These are phyloP conservation scores for Phytophthora cactorum DNA, from an alignment of 352 stramenopile species.

Conservation along the genomic window DNA sequence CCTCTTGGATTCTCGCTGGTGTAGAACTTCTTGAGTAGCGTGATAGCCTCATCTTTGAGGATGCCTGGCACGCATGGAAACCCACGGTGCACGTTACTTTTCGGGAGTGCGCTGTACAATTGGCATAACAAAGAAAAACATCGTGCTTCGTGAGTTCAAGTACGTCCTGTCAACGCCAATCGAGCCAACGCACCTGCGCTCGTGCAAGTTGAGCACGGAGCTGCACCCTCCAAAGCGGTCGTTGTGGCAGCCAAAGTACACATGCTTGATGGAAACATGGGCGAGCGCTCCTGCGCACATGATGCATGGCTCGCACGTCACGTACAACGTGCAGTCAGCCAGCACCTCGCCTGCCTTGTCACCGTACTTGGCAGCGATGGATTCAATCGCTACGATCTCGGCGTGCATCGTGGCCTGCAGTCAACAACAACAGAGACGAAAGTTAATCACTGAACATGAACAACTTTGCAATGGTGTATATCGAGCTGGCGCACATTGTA, in stretches of 20 bases:
- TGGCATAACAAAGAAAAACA: background rate
- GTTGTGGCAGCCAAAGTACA: conserved; percentile 93
- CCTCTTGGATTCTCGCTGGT: conserved; percentile 88
- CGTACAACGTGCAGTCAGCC: conserved; percentile 74
- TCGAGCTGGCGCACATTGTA: conserved; percentile 65
- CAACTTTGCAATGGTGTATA: background rate
- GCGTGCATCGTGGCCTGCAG: conserved; percentile 88
- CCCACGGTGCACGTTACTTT: conserved; percentile 53
- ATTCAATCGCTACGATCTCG: conserved; percentile 91
- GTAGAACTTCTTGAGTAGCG: conserved; percentile 90
- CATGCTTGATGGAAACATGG: conserved; percentile 71
- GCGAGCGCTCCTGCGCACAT: conserved; percentile 93
- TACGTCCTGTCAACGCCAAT: background rate
- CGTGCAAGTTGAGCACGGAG: conserved; percentile 88
- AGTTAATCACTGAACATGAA: background rate
- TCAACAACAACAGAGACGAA: background rate
- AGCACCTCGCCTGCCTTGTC: conserved; percentile 53
- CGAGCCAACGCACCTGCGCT: conserved; percentile 45
- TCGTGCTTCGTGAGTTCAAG: background rate
- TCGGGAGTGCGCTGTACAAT: conserved; percentile 41
- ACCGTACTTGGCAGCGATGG: conserved; percentile 61
- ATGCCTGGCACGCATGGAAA: conserved; percentile 77
- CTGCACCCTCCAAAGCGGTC: conserved; percentile 93
- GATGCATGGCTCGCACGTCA: conserved; percentile 95
- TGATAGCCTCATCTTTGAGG: conserved; percentile 85